Evolutionary conservation across 306 rosid species (phyloP), one percentile per base, ranked within the genome.

Genomic region (Cucumis melo): DNA sequence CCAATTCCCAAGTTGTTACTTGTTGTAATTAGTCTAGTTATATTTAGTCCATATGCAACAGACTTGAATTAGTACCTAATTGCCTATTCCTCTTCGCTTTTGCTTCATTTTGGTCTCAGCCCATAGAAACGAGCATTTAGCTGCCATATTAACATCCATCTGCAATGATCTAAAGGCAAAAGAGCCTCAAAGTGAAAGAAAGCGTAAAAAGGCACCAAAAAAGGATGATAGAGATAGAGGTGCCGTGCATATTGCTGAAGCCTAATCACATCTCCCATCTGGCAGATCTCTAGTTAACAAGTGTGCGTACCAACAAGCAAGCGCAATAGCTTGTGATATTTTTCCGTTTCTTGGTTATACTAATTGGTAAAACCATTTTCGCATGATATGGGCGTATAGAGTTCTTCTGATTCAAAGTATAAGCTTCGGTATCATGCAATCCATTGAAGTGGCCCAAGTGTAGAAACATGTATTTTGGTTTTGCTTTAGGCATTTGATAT

Each of bases 111-210:
- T 83, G 83, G 70, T 83, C 80, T 79, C 90, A 93, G 98, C 88
- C 4, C 98, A 91, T 80, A 85, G 96, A 79, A 93, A 93, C 78
- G 98, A 88, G 68, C 89, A 91, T 80, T 79, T 93, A 66, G 83
- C 89, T 68, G 48, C 84, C 76, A 76, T 84, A 55, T 79, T 93
- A 90, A 87, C 96, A 86, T 80, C 82, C 74, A 82, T 83, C 75
- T 75, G 91, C 78, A 74, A 83, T 83, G 92, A 93, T 77, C 85
- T 93, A 76, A 93, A 88, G 78, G 83, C 80, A 17, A 91, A 85
- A 81, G 97, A 90, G 72, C 94, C 96, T 53, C 96, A 82, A 76
- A 77, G 86, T 38, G 97, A 91, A 61, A 89, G 88, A 86, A 93
- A 91, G 83, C 84, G 98, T 51, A 91, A 88, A 90, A 93, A 88